Base-by-base conservation (phyloP, 306 rosid species). In the Cucurbita ficifolia region DNA sequence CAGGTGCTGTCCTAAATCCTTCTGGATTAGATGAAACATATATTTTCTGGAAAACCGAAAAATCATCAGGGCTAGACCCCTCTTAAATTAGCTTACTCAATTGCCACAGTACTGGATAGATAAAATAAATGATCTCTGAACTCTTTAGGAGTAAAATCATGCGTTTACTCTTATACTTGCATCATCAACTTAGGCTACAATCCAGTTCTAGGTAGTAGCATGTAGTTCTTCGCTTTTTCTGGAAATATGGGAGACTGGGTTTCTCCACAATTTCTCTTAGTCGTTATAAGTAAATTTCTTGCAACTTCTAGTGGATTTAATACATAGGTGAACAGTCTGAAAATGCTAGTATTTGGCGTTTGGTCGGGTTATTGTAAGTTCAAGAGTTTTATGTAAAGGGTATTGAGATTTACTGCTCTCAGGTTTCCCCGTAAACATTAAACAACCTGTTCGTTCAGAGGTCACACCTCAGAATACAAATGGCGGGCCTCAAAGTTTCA, bases 391-490 rank as follows among this genome's bases (percentile, higher is more conserved):
- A 8, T 70, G 74, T 8, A 5, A 49, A 50, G 33, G 29, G 16
- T 29, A 16, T 24, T 33, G 59, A 16, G 46, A 70, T n/a, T 36
- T 2, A 35, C 43, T 74, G 42, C 17, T 43, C n/a, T 79, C 79
- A 83, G 89, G 85, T 5, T 63, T 78, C 65, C 76, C 83, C 1
- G 42, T 49, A 60, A 73, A 65, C 71, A 83, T 75, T 38, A 55
- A 80, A 71, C 46, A 81, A 55, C 75, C 62, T 77, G 49, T 63
- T 40, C 81, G 74, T 36, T 76, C 83, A 21, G 75, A 75, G 46
- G 79, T 87, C 70, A 87, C 81, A 49, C 83, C 90, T 60, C 48
- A 75, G 71, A 85, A 70, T 83, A 54, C 72, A 58, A 84, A 72
- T 75, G 40, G 72, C 35, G 82, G 63, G 48, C 69, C 82, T 76